These are phyloP conservation scores for Fraxinus excelsior DNA, from an alignment of 257 asterid species.

Conservation along the genomic window DNA sequence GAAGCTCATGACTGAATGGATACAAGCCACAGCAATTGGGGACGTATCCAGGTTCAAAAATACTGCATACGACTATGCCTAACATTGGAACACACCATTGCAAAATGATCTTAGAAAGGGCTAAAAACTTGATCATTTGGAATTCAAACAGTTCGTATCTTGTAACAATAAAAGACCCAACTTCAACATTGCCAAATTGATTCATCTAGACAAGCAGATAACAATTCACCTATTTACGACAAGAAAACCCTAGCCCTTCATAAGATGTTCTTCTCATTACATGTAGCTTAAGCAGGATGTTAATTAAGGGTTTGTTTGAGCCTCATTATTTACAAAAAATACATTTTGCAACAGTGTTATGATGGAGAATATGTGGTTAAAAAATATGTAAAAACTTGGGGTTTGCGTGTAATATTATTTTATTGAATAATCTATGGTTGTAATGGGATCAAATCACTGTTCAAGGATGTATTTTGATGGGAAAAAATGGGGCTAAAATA, in stretches of 20 bases:
- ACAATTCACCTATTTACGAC: not conserved
- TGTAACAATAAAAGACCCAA: not conserved
- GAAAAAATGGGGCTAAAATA: not conserved
- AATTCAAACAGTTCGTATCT: not conserved
- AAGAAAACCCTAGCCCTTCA: not conserved
- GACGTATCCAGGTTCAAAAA: not conserved
- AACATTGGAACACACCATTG: not conserved
- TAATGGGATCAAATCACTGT: too few species aligned
- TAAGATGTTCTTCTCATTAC: not conserved
- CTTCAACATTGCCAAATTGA: not conserved
- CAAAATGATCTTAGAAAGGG: not conserved
- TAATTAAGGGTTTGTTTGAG: too few species aligned
- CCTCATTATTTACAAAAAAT: too few species aligned
- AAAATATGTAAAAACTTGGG: too few species aligned
- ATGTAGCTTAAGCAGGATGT: not conserved
- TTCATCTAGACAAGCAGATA: not conserved
- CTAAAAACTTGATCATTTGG: not conserved
- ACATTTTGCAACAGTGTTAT: too few species aligned
- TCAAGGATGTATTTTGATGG: too few species aligned
- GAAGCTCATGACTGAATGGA: not conserved
- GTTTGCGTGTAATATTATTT: too few species aligned
- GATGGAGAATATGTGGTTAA: too few species aligned
- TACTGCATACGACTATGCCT: not conserved
- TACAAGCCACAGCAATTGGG: not conserved
- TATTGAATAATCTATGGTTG: too few species aligned